phyloP scores from a whole-genome alignment of 306 rosid species.

The Sesbania bispinosa region DNA sequence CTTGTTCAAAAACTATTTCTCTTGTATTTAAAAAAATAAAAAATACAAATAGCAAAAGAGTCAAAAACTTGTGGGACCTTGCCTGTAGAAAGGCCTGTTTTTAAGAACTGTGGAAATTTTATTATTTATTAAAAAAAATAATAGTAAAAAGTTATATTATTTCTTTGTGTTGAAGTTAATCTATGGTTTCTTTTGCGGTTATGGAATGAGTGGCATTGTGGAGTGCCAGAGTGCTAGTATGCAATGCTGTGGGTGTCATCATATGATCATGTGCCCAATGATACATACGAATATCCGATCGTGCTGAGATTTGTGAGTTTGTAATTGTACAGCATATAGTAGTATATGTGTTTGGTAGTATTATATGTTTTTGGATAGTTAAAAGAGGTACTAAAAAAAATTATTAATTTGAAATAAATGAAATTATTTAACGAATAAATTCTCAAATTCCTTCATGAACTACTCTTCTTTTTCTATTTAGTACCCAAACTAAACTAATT shows the following conservation, averaged over 20 bases:
- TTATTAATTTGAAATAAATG: no score
- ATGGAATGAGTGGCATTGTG: not conserved
- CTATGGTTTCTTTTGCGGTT: not conserved
- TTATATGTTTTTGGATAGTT: no score
- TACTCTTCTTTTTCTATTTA: no score
- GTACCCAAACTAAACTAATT: no score
- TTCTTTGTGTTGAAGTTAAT: not conserved
- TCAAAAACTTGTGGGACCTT: not conserved
- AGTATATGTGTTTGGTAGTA: no score
- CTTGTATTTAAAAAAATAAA: not conserved
- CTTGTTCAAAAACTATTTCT: conserved; percentile 18
- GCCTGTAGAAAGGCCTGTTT: not conserved
- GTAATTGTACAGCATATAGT: no score
- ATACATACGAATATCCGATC: no score
- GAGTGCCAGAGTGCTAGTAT: not conserved
- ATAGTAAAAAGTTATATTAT: not conserved
- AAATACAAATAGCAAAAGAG: not conserved
- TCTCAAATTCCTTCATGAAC: no score
- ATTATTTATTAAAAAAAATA: not conserved
- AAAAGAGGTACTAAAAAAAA: no score
- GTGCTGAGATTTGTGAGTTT: no score
- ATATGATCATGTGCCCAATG: conserved; percentile 17
- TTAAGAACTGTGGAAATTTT: not conserved
- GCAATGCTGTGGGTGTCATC: not conserved
- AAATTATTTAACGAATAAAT: no score